These are phyloP conservation scores for Tinospora cordifolia DNA, from an alignment of 164 flowering plant genomes.

Conservation along the genomic window DNA sequence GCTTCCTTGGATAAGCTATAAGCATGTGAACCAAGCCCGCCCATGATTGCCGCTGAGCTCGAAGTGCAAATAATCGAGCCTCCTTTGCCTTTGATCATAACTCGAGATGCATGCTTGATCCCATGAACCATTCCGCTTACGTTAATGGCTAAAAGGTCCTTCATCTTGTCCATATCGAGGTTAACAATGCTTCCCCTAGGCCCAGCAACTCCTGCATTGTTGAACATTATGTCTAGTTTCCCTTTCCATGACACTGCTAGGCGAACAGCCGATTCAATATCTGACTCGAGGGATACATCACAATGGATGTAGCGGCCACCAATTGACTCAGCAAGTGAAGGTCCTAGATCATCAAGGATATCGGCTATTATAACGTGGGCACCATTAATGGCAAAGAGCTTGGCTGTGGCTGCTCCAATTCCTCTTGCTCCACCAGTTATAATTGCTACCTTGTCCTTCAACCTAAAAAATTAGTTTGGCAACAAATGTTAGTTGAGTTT, in stretches of 20 bases:
- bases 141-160: conserved; percentile 37
- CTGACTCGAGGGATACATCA: conserved; percentile 52
- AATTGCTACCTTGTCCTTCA: conserved; percentile 63
- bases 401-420: conserved; percentile 70
- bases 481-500: not conserved
- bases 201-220: conserved; percentile 71
- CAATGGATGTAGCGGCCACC: conserved; percentile 62
- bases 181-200: conserved; percentile 50
- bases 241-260: conserved; percentile 57
- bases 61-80: conserved; percentile 69
- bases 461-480: conserved; percentile 21
- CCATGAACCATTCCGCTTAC: conserved; percentile 53
- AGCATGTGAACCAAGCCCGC: conserved; percentile 61
- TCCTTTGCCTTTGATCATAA: conserved; percentile 42
- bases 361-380: conserved; percentile 74
- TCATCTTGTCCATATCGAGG: conserved; percentile 37
- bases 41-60: conserved; percentile 71
- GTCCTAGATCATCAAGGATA: conserved; percentile 55
- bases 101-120: conserved; percentile 69
- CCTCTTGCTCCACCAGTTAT: conserved; percentile 91
- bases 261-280: conserved; percentile 49
- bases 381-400: conserved; percentile 50
- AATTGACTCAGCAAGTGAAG: conserved; percentile 38
- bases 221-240: conserved; percentile 68
- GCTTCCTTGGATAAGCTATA: conserved; percentile 68